phyloP scores from a whole-genome alignment of 2,329 filamentous ascomycete genomes.

The Penicillium rolfsii region DNA sequence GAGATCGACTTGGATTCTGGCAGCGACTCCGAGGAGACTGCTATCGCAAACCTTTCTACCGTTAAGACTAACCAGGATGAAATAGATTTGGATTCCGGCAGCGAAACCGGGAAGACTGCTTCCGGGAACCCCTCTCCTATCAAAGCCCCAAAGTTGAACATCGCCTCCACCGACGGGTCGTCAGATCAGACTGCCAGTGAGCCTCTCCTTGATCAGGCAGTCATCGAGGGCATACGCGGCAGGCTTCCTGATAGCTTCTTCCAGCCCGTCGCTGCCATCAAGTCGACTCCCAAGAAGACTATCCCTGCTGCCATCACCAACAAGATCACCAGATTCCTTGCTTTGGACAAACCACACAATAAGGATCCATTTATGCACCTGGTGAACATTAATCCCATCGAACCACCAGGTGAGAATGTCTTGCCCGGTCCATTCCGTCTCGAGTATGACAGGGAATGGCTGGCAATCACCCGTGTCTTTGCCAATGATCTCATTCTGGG shows the following conservation, averaged over 20 bases:
- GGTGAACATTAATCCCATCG: slow-evolving; percentile 61
- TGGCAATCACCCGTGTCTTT: slow-evolving; percentile 87
- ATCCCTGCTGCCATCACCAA: slow-evolving; percentile 76
- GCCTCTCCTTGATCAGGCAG: slow-evolving; percentile 36
- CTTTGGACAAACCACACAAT: slow-evolving; percentile 83
- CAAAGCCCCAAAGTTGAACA: not conserved
- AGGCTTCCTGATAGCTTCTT: slow-evolving; percentile 38
- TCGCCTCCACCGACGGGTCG: slow-evolving; percentile 1
- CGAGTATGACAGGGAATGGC: slow-evolving; percentile 90
- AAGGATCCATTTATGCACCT: slow-evolving; percentile 78
- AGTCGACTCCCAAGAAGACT: slow-evolving; percentile 58
- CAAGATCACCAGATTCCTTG: slow-evolving; percentile 78
- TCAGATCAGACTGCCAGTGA: slow-evolving; percentile 16
- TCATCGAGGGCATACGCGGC: slow-evolving; percentile 67
- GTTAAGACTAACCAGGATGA: not conserved
- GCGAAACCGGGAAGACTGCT: slow-evolving; percentile 14
- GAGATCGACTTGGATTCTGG: slow-evolving; percentile 47
- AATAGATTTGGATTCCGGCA: slow-evolving; percentile 36
- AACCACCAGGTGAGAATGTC: slow-evolving; percentile 31
- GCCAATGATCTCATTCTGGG: slow-evolving; percentile 67
- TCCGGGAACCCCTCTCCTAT: not conserved
- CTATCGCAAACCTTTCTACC: not conserved
- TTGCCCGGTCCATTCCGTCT: slow-evolving; percentile 60
- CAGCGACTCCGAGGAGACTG: slow-evolving; percentile 18
- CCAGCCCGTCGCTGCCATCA: slow-evolving; percentile 41